Base-by-base conservation (phyloP, 441 rosid genomes). In the Euphorbia corollata region DNA sequence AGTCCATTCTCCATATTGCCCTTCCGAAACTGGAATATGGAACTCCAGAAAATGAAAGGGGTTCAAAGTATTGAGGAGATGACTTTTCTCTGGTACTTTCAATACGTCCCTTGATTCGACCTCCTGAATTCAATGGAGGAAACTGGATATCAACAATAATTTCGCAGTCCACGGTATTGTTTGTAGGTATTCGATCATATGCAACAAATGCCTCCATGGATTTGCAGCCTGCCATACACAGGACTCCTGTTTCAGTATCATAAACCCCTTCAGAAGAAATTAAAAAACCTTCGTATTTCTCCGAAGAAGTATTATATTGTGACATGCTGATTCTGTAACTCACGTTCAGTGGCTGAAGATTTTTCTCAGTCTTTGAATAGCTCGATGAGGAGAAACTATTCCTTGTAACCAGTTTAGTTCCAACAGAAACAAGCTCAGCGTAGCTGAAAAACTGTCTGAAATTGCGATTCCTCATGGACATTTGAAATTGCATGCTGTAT, bases 221-320 rank as follows among this genome's bases (percentile, higher is more conserved):
- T 73, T 75, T 83, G 77, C 97, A 93, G 43, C 97, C 99, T 32
- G 79, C 76, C 97, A 93, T 83, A 24, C 97, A 91, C 66, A 91
- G 78, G 68, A 69, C 75, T 69, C 99, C 96, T 43, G 83, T 80
- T 66, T 85, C 79, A 58, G 71, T 67, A 78, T 85, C 77, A 65
- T 91, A 91, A 7, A 77, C 79, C 67, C 99, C 99, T 82, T 93
- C 99, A 22, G 93, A 86, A 62, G 77, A 76, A 74, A 93, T 77
- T 67, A 77, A 77, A 34, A 80, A 71, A 7, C 19, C 58, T 62
- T 53, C 65, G 18, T 78, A 45, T 13, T 12, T 54, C 43, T 13
- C 2, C 1, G 59, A 56, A 77, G 81, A 15, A 30, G 2, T 43
- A 56, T 51, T 41, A 15, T 23, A 50, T 24, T 73, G 51, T 8